Conservation (phyloP, 768 basidiomycete genomes). For the Hypholoma sublateritium region DNA sequence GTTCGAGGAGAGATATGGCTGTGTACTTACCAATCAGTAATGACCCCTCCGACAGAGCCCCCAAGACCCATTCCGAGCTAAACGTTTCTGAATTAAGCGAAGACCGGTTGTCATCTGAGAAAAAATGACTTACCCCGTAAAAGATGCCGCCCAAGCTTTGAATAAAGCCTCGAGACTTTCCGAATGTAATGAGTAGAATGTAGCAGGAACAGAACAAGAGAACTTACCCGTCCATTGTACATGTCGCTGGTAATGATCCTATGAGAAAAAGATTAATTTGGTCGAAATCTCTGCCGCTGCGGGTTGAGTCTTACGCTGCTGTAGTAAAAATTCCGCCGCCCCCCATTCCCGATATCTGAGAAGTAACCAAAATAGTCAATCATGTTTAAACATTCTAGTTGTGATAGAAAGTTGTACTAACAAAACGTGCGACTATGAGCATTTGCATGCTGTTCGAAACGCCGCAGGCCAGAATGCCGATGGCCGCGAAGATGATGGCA, state of each 20-base stretch:
- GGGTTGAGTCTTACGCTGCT: constrained; percentile 46
- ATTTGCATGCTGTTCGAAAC: constrained; percentile 68
- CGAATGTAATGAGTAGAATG: not conserved
- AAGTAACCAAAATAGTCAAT: too few species aligned
- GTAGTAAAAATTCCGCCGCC: constrained; percentile 77
- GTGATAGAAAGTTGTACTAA: too few species aligned
- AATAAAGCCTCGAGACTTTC: constrained; percentile 64
- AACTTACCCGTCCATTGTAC: constrained; percentile 69
- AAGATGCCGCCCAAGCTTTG: constrained; percentile 77
- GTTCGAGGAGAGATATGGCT: not conserved
- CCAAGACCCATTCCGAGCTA: constrained; percentile 78
- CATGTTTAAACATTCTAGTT: too few species aligned
- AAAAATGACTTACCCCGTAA: constrained; percentile 52
- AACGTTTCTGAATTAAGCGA: not conserved
- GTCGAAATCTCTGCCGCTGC: not conserved
- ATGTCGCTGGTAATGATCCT: constrained; percentile 81
- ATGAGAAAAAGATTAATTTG: not conserved
- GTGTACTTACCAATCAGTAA: constrained; percentile 61
- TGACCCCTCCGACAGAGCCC: constrained; percentile 69
- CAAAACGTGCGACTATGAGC: constrained; percentile 73
- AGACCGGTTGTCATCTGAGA: not conserved
- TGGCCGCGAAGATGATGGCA: constrained; percentile 57
- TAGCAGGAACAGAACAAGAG: not conserved
- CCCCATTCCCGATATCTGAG: constrained; percentile 75
- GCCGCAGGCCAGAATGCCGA: constrained; percentile 70